phyloP scores from a whole-genome alignment of 1,284 basidiomycete species.

The Trametes pubescens region DNA sequence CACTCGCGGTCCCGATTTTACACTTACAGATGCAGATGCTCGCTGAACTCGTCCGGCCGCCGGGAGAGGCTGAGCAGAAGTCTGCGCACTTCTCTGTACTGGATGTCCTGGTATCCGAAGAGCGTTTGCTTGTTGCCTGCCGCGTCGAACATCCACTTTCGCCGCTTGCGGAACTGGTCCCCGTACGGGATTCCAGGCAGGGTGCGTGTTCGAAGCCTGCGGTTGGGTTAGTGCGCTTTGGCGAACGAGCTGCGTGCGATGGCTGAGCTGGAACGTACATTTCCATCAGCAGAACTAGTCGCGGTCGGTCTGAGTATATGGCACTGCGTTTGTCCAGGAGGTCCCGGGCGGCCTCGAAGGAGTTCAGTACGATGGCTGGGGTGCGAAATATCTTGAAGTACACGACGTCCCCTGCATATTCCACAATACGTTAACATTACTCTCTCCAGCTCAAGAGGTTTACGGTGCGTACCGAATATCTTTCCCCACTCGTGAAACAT shows the following conservation, averaged over 20 bases:
- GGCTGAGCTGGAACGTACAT: conserved; percentile 33
- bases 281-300: conserved; percentile 38
- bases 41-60: conserved; percentile 33
- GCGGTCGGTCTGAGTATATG: conserved; percentile 49
- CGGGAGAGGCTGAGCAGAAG: conserved; percentile 35
- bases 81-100: conserved; percentile 35
- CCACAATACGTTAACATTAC: background rate
- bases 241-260: too few relatives aligned
- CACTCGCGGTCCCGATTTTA: too few relatives aligned
- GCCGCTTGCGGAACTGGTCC: conserved; percentile 41
- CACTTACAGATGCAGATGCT: conserved; percentile 37
- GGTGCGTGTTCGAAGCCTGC: conserved; percentile 34
- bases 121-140: conserved; percentile 34
- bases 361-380: conserved; percentile 48
- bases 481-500: conserved; percentile 20
- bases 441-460: background rate
- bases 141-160: conserved; percentile 41
- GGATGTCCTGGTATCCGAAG: conserved; percentile 34
- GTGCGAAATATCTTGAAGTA: conserved; percentile 39
- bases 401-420: conserved; percentile 3
- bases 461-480: conserved; percentile 27
- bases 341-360: conserved; percentile 45
- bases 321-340: conserved; percentile 50
- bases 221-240: background rate
- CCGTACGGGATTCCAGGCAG: conserved; percentile 39